These are phyloP conservation scores for Eucalyptus regnans DNA, from an alignment of 345 rosid genomes.

Conservation along the genomic window DNA sequence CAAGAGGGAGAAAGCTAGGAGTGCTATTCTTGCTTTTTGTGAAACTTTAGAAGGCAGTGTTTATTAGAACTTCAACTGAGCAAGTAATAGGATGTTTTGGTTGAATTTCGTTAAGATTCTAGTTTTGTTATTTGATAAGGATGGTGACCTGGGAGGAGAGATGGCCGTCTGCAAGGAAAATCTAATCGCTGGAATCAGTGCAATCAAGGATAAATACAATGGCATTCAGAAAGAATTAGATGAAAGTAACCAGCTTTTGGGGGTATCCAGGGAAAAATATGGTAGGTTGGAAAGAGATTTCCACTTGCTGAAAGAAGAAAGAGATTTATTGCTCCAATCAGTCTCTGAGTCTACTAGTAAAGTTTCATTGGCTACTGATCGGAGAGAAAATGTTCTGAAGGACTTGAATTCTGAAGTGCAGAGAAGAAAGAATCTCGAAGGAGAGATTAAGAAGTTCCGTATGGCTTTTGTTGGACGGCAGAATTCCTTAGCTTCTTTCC, in stretches of 20 bases:
- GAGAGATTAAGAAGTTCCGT: slow-evolving; percentile 63
- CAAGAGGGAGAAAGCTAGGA: neutral
- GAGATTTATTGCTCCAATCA: slow-evolving; percentile 28
- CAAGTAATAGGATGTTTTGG: neutral
- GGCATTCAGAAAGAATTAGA: slow-evolving; percentile 36
- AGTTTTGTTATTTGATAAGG: slow-evolving; percentile 54
- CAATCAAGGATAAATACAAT: slow-evolving; percentile 33
- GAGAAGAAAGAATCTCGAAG: slow-evolving; percentile 54
- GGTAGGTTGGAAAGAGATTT: slow-evolving; percentile 42
- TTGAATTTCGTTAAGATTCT: slow-evolving; percentile 10
- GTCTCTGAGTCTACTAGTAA: slow-evolving; percentile 34
- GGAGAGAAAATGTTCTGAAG: slow-evolving; percentile 53
- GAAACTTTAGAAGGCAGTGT: neutral
- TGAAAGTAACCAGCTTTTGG: slow-evolving; percentile 27
- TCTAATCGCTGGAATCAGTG: slow-evolving; percentile 25
- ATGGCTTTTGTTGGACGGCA: slow-evolving; percentile 52
- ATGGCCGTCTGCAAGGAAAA: slow-evolving; percentile 24
- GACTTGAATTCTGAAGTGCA: slow-evolving; percentile 48
- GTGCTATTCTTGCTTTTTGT: neutral
- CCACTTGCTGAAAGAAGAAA: slow-evolving; percentile 49
- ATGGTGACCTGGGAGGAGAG: slow-evolving; percentile 24
- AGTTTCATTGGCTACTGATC: slow-evolving; percentile 19
- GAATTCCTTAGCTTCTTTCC: slow-evolving; percentile 44
- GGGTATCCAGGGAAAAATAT: slow-evolving; percentile 37
- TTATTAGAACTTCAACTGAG: neutral